phyloP scores from a whole-genome alignment of 1,284 basidiomycete genomes.

The Melampsora americana region DNA sequence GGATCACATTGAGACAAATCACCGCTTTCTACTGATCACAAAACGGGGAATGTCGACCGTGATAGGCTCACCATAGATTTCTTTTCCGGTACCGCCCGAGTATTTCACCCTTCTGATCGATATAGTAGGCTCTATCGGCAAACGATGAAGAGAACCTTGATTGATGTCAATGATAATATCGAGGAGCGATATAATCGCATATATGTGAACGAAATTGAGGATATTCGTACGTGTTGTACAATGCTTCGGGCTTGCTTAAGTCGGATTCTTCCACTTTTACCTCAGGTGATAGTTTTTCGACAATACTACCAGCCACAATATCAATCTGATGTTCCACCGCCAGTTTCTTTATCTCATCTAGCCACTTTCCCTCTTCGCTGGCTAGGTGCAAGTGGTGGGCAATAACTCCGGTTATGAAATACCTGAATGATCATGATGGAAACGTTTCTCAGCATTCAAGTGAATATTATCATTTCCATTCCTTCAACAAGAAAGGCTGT shows the following conservation, averaged over 20 bases:
- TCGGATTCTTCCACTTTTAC: not conserved
- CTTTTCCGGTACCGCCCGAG: slow-evolving; percentile 27
- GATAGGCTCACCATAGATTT: slow-evolving; percentile 24
- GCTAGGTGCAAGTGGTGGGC: slow-evolving; percentile 24
- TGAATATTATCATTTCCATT: no score
- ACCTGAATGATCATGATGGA: not conserved
- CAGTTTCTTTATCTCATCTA: slow-evolving; percentile 17
- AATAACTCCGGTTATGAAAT: slow-evolving; percentile 40
- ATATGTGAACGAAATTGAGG: not conserved
- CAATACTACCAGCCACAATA: slow-evolving; percentile 31
- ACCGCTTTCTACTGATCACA: no score
- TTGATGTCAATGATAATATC: not conserved
- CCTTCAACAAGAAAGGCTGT: not conserved
- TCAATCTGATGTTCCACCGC: slow-evolving; percentile 34
- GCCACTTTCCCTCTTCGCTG: slow-evolving; percentile 14
- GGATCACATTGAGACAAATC: not conserved
- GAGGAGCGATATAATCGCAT: not conserved
- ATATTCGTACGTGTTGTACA: not conserved
- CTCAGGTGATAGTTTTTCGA: slow-evolving; percentile 10
- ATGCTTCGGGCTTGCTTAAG: not conserved
- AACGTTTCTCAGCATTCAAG: slow-evolving; percentile 1
- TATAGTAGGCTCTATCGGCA: slow-evolving; percentile 21
- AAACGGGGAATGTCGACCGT: no score
- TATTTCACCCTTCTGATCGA: slow-evolving; percentile 24
- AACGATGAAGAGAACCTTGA: not conserved